Conservation (phyloP, 139 green algal genomes). For the Chlamydomonas schloesseri region DNA sequence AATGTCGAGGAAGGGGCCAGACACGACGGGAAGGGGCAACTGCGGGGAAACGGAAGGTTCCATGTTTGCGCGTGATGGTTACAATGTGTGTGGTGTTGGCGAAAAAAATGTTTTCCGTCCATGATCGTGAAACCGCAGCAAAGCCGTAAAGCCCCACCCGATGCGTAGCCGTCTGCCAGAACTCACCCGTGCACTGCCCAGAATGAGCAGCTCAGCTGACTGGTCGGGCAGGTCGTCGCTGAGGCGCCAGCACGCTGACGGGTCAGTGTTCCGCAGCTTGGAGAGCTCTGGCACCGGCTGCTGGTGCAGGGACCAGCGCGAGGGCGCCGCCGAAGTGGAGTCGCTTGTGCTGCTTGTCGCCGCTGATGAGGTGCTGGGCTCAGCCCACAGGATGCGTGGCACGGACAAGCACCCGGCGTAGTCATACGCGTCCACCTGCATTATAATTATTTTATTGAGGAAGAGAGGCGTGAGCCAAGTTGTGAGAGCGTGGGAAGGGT, state of each 20-base stretch:
- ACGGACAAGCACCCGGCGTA: conserved; percentile 89
- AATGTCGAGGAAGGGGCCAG: conserved; percentile 52
- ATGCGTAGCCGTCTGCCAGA: too few species aligned
- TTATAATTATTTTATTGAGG: too few species aligned
- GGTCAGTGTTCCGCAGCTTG: conserved; percentile 33
- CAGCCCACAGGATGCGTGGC: conserved; percentile 75
- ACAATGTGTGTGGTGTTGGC: too few species aligned
- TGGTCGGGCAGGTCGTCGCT: conserved; percentile 8
- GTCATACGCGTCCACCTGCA: conserved; percentile 67
- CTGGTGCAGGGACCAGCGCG: conserved; percentile 36
- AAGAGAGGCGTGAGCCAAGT: too few species aligned
- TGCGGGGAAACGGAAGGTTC: background rate
- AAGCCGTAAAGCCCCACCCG: too few species aligned
- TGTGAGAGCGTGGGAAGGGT: too few species aligned
- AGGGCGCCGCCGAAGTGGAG: too few species aligned
- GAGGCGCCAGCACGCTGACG: conserved; percentile 17
- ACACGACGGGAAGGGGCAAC: conserved; percentile 42
- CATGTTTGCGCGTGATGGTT: too few species aligned
- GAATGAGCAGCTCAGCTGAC: background rate
- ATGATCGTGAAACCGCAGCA: too few species aligned
- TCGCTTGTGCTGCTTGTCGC: background rate
- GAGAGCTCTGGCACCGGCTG: conserved; percentile 48
- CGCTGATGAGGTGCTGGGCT: background rate
- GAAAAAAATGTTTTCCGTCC: too few species aligned
- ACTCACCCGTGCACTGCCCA: conserved; percentile 17